phyloP scores from a whole-genome alignment of 202 grass and related monocot species.

The Hordeum pubiflorum region DNA sequence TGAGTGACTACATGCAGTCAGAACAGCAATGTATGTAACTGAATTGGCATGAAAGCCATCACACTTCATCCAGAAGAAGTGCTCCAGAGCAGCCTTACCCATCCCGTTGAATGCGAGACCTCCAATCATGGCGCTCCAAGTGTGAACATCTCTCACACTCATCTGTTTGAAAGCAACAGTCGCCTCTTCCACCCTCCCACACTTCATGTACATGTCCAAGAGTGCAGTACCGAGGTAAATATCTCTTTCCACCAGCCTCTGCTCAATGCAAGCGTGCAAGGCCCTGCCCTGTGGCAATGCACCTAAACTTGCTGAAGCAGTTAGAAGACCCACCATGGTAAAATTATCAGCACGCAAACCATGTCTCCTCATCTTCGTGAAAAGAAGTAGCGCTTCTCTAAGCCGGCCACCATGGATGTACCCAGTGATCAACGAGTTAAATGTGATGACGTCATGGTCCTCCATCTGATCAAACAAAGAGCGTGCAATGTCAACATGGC shows the following conservation, averaged over 20 bases:
- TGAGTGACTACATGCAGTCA: slow-evolving; percentile 65
- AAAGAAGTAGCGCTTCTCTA: slow-evolving; percentile 40
- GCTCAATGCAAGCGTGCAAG: slow-evolving; percentile 53
- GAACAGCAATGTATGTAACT: slow-evolving; percentile 59
- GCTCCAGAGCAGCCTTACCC: slow-evolving; percentile 42
- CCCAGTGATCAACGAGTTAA: slow-evolving; percentile 81
- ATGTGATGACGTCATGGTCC: slow-evolving; percentile 51
- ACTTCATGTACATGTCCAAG: slow-evolving; percentile 77
- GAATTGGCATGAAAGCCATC: slow-evolving; percentile 42
- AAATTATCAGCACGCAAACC: slow-evolving; percentile 42
- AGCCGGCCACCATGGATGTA: slow-evolving; percentile 59
- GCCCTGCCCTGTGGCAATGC: slow-evolving; percentile 50
- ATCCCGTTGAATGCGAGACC: slow-evolving; percentile 63
- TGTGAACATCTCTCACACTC: slow-evolving; percentile 37
- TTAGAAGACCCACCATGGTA: slow-evolving; percentile 56
- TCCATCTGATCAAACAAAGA: slow-evolving; percentile 67
- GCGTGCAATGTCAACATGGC: slow-evolving; percentile 41
- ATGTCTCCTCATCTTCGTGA: slow-evolving; percentile 49
- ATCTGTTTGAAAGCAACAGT: slow-evolving; percentile 38
- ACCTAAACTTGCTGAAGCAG: slow-evolving; percentile 67
- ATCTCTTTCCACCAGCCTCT: slow-evolving; percentile 46
- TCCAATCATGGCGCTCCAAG: slow-evolving; percentile 54
- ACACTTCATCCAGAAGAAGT: slow-evolving; percentile 59
- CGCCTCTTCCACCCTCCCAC: slow-evolving; percentile 53
- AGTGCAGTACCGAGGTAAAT: slow-evolving; percentile 56